Evolutionary conservation across 345 rosid species (phyloP).

Genomic region (Raphanus sativus): DNA sequence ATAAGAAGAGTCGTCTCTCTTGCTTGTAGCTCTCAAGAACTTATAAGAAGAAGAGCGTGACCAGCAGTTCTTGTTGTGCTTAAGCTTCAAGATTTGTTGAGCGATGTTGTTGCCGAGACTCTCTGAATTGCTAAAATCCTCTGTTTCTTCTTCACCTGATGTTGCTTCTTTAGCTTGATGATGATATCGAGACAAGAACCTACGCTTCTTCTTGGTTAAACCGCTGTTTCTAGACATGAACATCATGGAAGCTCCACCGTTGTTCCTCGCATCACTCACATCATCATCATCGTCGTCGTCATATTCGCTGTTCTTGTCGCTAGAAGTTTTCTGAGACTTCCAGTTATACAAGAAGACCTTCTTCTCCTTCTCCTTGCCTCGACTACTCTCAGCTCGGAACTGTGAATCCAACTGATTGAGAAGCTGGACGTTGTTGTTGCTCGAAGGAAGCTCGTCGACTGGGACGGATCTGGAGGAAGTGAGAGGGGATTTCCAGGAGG

Average conservation of each 20-base stretch:
- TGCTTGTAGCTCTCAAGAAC: slow-evolving; percentile 49
- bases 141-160: slow-evolving; percentile 60
- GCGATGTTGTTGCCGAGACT: slow-evolving; percentile 47
- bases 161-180: slow-evolving; percentile 49
- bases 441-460: slow-evolving; percentile 29
- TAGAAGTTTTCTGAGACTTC: slow-evolving; percentile 61
- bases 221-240: slow-evolving; percentile 51
- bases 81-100: slow-evolving; percentile 48
- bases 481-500: slow-evolving; percentile 78
- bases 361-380: slow-evolving; percentile 46
- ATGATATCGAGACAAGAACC: slow-evolving; percentile 55
- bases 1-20: slow-evolving; percentile 64
- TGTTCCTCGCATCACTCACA: slow-evolving; percentile 68
- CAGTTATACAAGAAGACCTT: slow-evolving; percentile 72
- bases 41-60: slow-evolving; percentile 51
- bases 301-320: slow-evolving; percentile 39
- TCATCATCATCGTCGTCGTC: slow-evolving; percentile 32
- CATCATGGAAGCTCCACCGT: slow-evolving; percentile 52
- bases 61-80: slow-evolving; percentile 60
- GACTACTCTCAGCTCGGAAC: slow-evolving; percentile 10
- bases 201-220: slow-evolving; percentile 53
- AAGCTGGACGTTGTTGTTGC: slow-evolving; percentile 23
- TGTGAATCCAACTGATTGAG: slow-evolving; percentile 40
- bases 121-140: slow-evolving; percentile 61
- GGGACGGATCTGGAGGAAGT: slow-evolving; percentile 61